A percentile compares a stretch with the other conserved stretches of the same genome.
phyloP scores from a whole-genome alignment of 192 early-diverging fungal species.

The Glomus cerebriforme region DNA sequence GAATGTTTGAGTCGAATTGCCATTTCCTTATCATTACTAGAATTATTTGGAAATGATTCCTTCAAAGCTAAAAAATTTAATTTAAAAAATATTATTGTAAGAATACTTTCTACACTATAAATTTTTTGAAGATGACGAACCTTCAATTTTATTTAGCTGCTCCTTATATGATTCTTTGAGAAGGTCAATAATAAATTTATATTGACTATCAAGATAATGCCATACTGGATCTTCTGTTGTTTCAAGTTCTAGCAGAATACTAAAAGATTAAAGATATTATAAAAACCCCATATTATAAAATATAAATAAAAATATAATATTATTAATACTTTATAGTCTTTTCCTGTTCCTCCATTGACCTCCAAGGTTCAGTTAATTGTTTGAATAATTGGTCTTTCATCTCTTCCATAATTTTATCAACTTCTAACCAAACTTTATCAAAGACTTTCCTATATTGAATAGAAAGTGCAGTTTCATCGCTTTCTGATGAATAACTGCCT shows the following conservation, averaged over 20 bases:
- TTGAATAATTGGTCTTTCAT: slow-evolving; percentile 74
- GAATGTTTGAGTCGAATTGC: slow-evolving; percentile 39
- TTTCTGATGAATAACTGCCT: slow-evolving; percentile 12
- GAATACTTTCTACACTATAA: background rate
- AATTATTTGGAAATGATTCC: background rate
- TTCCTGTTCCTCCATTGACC: slow-evolving; percentile 86
- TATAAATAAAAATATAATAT: background rate
- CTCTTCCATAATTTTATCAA: slow-evolving; percentile 76
- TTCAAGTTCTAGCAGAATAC: slow-evolving; percentile 73
- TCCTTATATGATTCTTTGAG: slow-evolving; percentile 69
- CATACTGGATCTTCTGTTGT: slow-evolving; percentile 86
- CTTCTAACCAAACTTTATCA: slow-evolving; percentile 93
- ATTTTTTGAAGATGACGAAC: slow-evolving; percentile 6
- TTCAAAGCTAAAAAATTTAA: slow-evolving; percentile 5
- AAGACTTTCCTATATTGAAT: slow-evolving; percentile 70
- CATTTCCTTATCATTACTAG: background rate
- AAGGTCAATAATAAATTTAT: slow-evolving; percentile 80
- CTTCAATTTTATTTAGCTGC: slow-evolving; percentile 51
- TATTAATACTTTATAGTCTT: slow-evolving; percentile 79
- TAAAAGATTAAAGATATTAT: slow-evolving; percentile 28
- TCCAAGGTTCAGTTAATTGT: slow-evolving; percentile 74
- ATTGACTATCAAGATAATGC: slow-evolving; percentile 86
- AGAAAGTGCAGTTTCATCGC: slow-evolving; percentile 34
- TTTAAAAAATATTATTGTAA: slow-evolving; percentile 1
- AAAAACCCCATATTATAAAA: background rate